Evolutionary conservation across 1,284 basidiomycete species (phyloP).

Genomic region (Pseudozyma tsukubaensis): DNA sequence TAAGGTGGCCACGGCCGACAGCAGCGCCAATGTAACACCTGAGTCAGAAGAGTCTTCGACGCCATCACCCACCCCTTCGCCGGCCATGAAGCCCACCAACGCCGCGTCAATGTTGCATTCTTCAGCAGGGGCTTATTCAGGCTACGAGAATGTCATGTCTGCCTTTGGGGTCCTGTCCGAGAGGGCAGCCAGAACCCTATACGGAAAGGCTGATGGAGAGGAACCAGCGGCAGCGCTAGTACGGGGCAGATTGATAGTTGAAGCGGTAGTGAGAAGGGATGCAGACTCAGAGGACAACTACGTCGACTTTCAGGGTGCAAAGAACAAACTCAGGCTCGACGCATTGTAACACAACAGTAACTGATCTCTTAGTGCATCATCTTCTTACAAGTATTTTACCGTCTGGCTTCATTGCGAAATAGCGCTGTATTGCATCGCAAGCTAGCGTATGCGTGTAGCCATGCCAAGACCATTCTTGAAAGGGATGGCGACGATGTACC

Average conservation of each 20-base stretch:
- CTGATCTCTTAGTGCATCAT: too few species aligned
- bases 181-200: constrained; percentile 24
- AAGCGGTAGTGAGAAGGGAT: constrained; percentile 35
- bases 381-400: too few species aligned
- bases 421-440: too few species aligned
- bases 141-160: constrained; percentile 42
- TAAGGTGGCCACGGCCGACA: constrained; percentile 1
- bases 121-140: constrained; percentile 13
- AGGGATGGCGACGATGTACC: constrained; percentile 35
- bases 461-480: constrained; percentile 48
- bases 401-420: too few species aligned
- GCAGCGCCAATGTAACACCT: neutral
- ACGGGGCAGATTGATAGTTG: constrained; percentile 34
- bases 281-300: constrained; percentile 14
- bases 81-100: constrained; percentile 4
- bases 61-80: constrained; percentile 20
- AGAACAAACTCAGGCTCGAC: constrained; percentile 7
- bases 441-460: constrained; percentile 25
- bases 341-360: too few species aligned
- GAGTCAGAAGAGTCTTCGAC: constrained; percentile 1
- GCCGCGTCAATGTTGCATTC: neutral
- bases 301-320: constrained; percentile 19
- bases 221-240: neutral
- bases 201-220: neutral
- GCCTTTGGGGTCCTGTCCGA: constrained; percentile 42